phyloP scores from a whole-genome alignment of 768 basidiomycete genomes.

The Suillus weaverae region DNA sequence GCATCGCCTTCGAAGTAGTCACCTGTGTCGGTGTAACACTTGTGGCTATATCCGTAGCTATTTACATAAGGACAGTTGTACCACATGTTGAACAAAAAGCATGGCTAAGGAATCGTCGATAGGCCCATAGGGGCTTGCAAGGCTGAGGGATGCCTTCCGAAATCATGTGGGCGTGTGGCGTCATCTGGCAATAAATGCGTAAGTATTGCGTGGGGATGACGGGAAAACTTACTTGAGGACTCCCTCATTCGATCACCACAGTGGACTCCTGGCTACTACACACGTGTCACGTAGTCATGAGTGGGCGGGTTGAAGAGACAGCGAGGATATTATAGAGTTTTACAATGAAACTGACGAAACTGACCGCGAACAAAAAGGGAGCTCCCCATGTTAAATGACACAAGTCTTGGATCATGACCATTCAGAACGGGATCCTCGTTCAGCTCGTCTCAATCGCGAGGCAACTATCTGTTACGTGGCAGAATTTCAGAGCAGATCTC shows the following conservation, averaged over 20 bases:
- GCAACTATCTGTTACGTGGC: neutral
- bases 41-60: neutral
- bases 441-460: neutral
- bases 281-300: neutral
- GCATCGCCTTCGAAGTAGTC: neutral
- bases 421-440: neutral
- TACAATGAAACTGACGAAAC: neutral
- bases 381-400: neutral
- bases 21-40: neutral
- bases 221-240: constrained; percentile 29
- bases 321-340: neutral
- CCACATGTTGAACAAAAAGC: constrained; percentile 14
- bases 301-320: neutral
- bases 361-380: neutral
- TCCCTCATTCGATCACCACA: constrained; percentile 57
- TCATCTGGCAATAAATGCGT: constrained; percentile 46
- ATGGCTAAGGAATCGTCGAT: constrained; percentile 2
- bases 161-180: constrained; percentile 62
- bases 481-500: neutral
- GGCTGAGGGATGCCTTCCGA: constrained; percentile 64
- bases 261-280: constrained; percentile 49
- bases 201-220: neutral
- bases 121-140: constrained; percentile 47
- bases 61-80: neutral
- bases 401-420: neutral